Evolutionary conservation across 140 eudicot genomes (phyloP), one percentile per base, ranked within the genome.

Genomic region (Bidens hawaiensis): DNA sequence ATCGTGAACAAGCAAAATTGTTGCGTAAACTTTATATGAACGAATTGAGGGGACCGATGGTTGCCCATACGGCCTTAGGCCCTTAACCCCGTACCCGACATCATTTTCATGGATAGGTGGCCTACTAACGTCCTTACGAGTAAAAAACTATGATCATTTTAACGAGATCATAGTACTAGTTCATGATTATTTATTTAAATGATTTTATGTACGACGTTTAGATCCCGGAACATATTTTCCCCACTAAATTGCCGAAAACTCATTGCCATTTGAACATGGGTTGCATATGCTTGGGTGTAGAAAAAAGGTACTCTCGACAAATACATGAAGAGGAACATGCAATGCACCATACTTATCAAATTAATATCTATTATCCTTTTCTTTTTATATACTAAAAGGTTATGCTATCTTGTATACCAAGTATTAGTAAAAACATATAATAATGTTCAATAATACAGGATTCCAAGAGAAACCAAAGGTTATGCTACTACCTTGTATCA

Each of bases 311-410:
- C 25, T 69, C 45, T 74, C 7, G 51, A 60, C 65, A 60, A 74
- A 57, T 48, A 68, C 60, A 69, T 61, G 55, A 58, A 56, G 25
- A 30, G 74, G 62, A 76, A 78, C 74, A 68, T 73, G 68, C 82
- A 64, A 43, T 62, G 76, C 71, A 76, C 68, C 67, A 10, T 65
- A 67, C 48, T 51, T 48, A 42, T 46, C 45, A 59, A 64, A 45
- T 21, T 17, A 56, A 14, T n/a, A 16, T 50, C 2, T 14, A 10
- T 58, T 62, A 67, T 60, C 65, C 65, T 38, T 55, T 52, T 25
- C 58, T 14, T 26, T 14, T 53, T 13, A 5, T 53, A 26, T 25
- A 53, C 21, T 14, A 25, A 13, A 53, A 53, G 15, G 36, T 53
- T 25, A 53, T 53, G 36, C 60, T 53, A 23, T 8, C 31, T 50